phyloP scores from a whole-genome alignment of 1,284 basidiomycete genomes.

The Acaromyces ingoldii region DNA sequence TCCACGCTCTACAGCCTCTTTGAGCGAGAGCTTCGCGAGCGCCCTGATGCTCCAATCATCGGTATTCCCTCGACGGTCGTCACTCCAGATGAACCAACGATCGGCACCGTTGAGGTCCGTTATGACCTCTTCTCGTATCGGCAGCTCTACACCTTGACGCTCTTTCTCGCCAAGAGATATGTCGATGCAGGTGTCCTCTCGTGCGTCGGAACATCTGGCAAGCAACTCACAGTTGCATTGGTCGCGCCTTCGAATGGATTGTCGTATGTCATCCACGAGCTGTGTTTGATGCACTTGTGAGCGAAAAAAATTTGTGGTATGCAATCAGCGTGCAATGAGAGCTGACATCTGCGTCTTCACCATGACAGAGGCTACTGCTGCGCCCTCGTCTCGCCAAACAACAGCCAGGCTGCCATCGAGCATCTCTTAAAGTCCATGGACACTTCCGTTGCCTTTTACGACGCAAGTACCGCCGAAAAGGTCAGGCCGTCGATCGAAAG shows the following conservation, averaged over 20 bases:
- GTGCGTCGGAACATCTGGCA: neutral
- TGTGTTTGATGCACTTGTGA: slow-evolving; percentile 1
- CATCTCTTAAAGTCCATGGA: slow-evolving; percentile 21
- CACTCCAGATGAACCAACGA: neutral
- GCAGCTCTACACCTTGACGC: neutral
- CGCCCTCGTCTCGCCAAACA: slow-evolving; percentile 28
- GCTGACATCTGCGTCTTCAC: neutral
- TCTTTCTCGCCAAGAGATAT: neutral
- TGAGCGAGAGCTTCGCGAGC: neutral
- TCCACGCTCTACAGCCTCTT: neutral
- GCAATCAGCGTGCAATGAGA: neutral
- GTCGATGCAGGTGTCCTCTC: neutral
- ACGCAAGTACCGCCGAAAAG: too few species aligned
- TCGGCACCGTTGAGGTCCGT: neutral
- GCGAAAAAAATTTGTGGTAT: too few species aligned
- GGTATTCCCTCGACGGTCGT: neutral
- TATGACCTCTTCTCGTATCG: neutral
- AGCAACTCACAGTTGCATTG: neutral
- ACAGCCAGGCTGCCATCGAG: slow-evolving; percentile 18
- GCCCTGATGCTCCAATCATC: neutral
- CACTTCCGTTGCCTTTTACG: slow-evolving; percentile 5
- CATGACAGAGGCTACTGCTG: neutral
- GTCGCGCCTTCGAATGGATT: neutral
- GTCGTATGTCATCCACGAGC: neutral
- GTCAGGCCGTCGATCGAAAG: too few species aligned